Percentiles rank a stretch among this genome's conserved stretches.
These are phyloP conservation scores for Magnolia kwangsiensis DNA, from an alignment of 164 flowering plant species.

Conservation along the genomic window DNA sequence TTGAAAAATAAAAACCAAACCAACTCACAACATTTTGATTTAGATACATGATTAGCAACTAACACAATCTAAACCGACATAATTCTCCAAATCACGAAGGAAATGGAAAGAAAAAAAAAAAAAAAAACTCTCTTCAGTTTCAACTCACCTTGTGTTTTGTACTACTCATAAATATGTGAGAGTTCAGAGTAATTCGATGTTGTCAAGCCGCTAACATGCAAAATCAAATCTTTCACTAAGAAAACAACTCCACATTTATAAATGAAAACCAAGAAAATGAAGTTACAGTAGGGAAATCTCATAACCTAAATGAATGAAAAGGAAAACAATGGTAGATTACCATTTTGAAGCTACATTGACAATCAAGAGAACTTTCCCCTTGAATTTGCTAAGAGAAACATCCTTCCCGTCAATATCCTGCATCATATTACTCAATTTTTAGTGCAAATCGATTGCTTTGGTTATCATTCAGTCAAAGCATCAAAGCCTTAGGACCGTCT, in stretches of 20 bases:
- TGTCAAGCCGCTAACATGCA: conserved; percentile 66
- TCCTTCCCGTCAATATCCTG: conserved; percentile 91
- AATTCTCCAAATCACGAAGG: too few relatives aligned
- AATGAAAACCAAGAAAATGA: not conserved
- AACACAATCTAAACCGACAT: too few relatives aligned
- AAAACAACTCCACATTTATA: not conserved
- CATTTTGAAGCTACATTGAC: conserved; percentile 95
- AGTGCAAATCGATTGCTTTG: not conserved
- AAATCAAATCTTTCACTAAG: not conserved
- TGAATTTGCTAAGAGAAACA: conserved; percentile 74
- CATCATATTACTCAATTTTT: conserved; percentile 6
- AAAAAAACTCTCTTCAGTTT: too few relatives aligned
- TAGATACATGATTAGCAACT: too few relatives aligned
- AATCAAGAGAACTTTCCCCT: conserved; percentile 78
- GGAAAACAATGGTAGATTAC: conserved; percentile 26
- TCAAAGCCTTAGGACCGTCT: not conserved
- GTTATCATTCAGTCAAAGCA: not conserved
- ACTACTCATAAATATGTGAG: conserved; percentile 75
- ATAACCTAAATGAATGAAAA: not conserved
- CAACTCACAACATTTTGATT: too few relatives aligned
- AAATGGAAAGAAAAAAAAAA: too few relatives aligned
- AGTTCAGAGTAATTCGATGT: conserved; percentile 83
- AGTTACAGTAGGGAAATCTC: too few relatives aligned
- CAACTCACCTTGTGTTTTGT: conserved; percentile 71
- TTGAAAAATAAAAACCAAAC: too few relatives aligned